phyloP scores from a whole-genome alignment of 768 basidiomycete genomes.

The Clathrus columnatus region DNA sequence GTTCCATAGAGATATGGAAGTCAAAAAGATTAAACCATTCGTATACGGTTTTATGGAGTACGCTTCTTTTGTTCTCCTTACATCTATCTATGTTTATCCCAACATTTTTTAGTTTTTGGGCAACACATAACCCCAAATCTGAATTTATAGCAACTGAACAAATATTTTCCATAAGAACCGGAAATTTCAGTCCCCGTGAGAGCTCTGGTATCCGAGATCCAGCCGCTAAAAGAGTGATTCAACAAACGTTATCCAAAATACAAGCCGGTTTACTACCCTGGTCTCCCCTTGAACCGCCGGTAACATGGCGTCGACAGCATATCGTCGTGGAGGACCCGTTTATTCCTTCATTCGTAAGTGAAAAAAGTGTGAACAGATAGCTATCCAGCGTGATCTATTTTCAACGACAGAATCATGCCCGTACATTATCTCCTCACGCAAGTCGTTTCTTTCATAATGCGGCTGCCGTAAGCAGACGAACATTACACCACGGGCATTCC shows the following conservation, averaged over 20 bases:
- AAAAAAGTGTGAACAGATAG: not conserved
- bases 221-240: not conserved
- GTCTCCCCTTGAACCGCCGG: not conserved
- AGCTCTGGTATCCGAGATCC: not conserved
- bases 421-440: not conserved
- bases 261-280: not conserved
- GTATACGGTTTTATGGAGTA: slow-evolving; percentile 1
- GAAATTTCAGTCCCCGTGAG: not conserved
- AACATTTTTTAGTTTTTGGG: slow-evolving; percentile 1
- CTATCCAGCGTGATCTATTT: not conserved
- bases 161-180: not conserved
- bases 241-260: not conserved
- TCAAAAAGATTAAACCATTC: not conserved
- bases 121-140: not conserved
- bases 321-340: slow-evolving; percentile 22
- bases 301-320: slow-evolving; percentile 12
- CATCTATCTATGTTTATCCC: not conserved
- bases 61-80: not conserved
- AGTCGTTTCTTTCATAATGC: slow-evolving; percentile 3
- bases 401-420: slow-evolving; percentile 7
- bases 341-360: slow-evolving; percentile 12
- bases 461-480: not conserved
- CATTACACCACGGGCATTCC: slow-evolving; percentile 1
- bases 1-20: not conserved
- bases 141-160: not conserved